A percentile compares a stretch with the other conserved stretches of the same genome.
phyloP scores from a whole-genome alignment of 495 filamentous ascomycete species.

The Annulohypoxylon maeteangense region DNA sequence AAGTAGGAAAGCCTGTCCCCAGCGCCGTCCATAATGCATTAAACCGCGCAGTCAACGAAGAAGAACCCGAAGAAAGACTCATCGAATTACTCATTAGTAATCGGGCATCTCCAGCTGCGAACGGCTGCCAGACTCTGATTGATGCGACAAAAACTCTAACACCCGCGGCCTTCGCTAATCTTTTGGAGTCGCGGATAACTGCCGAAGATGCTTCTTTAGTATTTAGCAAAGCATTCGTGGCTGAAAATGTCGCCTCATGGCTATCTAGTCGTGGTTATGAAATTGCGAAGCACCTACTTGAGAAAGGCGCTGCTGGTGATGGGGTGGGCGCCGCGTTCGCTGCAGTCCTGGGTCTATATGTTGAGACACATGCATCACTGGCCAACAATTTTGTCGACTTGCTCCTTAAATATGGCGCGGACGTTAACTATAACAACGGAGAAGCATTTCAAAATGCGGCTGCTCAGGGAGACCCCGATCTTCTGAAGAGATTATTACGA shows the following conservation, averaged over 20 bases:
- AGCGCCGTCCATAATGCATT: constrained; percentile 55
- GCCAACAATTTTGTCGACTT: constrained; percentile 51
- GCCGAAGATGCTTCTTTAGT: constrained; percentile 52
- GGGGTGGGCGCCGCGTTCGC: constrained; percentile 52
- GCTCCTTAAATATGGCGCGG: constrained; percentile 50
- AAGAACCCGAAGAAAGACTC: constrained; percentile 56
- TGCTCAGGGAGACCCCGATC: constrained; percentile 49
- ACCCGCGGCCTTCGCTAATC: constrained; percentile 48
- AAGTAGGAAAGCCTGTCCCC: constrained; percentile 53
- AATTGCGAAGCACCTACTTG: constrained; percentile 53
- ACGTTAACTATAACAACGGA: constrained; percentile 56
- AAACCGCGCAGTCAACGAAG: constrained; percentile 56
- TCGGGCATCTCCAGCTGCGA: constrained; percentile 54
- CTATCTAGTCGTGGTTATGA: constrained; percentile 51
- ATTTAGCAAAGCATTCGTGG: constrained; percentile 53
- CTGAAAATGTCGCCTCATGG: constrained; percentile 49
- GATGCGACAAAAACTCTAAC: constrained; percentile 52
- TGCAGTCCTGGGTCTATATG: constrained; percentile 48
- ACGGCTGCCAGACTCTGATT: constrained; percentile 57
- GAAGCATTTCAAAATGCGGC: constrained; percentile 56
- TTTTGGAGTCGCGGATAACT: constrained; percentile 50
- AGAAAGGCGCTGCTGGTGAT: constrained; percentile 55
- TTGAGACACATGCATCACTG: constrained; percentile 45
- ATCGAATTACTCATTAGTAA: constrained; percentile 53
- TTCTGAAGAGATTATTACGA: constrained; percentile 52